These are phyloP conservation scores for Tylopilus sp. DNA, from an alignment of 768 basidiomycete genomes.

Conservation along the genomic window DNA sequence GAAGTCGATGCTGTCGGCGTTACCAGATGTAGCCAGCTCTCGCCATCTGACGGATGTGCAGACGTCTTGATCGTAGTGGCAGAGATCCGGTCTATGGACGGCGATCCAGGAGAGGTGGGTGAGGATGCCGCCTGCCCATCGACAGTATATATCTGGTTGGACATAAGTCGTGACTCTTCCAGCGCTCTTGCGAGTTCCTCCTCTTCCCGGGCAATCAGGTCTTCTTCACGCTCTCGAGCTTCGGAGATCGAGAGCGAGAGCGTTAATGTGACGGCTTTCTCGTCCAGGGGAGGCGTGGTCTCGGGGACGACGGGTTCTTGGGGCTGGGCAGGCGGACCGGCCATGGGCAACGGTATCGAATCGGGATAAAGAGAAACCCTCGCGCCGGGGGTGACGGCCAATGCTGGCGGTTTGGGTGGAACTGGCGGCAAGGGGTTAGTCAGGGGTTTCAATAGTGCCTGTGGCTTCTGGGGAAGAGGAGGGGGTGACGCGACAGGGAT, in stretches of 20 bases:
- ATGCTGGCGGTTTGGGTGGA: conserved; percentile 37
- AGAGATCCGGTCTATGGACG: conserved; percentile 16
- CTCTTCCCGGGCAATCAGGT: conserved; percentile 45
- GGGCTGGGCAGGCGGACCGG: conserved; percentile 5
- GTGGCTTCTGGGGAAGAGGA: conserved; percentile 31
- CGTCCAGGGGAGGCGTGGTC: conserved; percentile 31
- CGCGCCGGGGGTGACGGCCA: conserved; percentile 11
- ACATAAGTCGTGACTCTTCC: conserved; percentile 44
- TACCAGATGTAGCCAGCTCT: conserved; percentile 32
- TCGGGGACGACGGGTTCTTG: conserved; percentile 2
- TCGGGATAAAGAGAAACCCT: conserved; percentile 34
- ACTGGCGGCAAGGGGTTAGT: conserved; percentile 36
- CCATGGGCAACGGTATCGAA: conserved; percentile 24
- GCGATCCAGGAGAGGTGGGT: conserved; percentile 4
- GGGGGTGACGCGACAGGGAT: conserved; percentile 27
- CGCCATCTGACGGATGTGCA: conserved; percentile 21
- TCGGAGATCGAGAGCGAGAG: conserved; percentile 45
- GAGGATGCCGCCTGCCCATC: conserved; percentile 6
- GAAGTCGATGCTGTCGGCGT: conserved; percentile 25
- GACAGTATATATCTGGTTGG: conserved; percentile 9
- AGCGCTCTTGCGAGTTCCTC: conserved; percentile 64
- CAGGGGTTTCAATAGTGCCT: conserved; percentile 25
- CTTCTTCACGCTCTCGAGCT: conserved; percentile 27
- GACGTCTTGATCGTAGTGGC: conserved; percentile 13
- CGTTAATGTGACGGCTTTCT: conserved; percentile 46